Evolutionary conservation across 164 flowering plant genomes (phyloP).

Genomic region (Taxillus chinensis): DNA sequence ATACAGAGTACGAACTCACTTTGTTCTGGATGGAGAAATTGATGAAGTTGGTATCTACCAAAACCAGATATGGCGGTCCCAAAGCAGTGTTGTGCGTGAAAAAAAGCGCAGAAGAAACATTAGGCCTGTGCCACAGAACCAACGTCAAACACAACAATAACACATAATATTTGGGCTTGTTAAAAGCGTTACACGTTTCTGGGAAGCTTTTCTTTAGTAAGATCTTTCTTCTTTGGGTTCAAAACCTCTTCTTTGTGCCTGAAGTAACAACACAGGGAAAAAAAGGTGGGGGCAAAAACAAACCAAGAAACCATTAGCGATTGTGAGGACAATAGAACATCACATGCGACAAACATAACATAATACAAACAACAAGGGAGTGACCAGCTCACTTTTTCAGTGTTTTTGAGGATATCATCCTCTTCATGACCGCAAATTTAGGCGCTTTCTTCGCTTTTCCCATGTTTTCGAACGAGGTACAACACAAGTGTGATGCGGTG

Average conservation of each 20-base stretch:
- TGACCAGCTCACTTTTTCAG: slow-evolving; percentile 34
- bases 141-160: not conserved
- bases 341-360: not conserved
- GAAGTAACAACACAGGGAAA: slow-evolving; percentile 2
- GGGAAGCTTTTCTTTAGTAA: slow-evolving; percentile 56
- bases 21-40: slow-evolving; percentile 95
- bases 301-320: not conserved
- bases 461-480: slow-evolving; percentile 16
- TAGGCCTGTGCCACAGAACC: slow-evolving; percentile 37
- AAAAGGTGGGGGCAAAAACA: not conserved
- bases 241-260: slow-evolving; percentile 69
- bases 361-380: not conserved
- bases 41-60: slow-evolving; percentile 97
- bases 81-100: slow-evolving; percentile 71
- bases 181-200: slow-evolving; percentile 63
- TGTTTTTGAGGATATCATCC: slow-evolving; percentile 52
- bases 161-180: not conserved
- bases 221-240: slow-evolving; percentile 72
- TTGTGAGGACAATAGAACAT: not conserved
- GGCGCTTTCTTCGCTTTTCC: slow-evolving; percentile 65
- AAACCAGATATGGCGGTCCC: slow-evolving; percentile 87
- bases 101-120: slow-evolving; percentile 77
- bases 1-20: slow-evolving; percentile 23
- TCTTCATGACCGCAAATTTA: slow-evolving; percentile 79
- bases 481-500: too few relatives aligned